Base-by-base conservation (phyloP, 257 asterid genomes). In the Solanum ossicruentum region DNA sequence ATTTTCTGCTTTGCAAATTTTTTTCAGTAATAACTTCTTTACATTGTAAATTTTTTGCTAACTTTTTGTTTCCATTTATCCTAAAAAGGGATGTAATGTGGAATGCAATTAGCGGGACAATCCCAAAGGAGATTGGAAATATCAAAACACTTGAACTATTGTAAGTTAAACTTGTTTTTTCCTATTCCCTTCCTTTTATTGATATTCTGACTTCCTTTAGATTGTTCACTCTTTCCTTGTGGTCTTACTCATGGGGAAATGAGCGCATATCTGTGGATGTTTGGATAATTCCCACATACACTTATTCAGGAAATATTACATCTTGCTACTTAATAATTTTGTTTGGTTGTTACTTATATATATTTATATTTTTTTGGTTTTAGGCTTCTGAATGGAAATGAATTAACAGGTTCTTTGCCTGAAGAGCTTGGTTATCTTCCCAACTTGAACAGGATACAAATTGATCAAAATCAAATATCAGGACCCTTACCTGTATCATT, bases 371-470 rank as follows among this genome's bases (percentile, higher is more conserved):
- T 72, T 75, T 71, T 18, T 87, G 81, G 77, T 84, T 88, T 66
- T 92, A 97, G 99, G 93, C 99, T 97, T 88, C 91, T 97, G 82
- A 97, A 94, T 87, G 99, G 99, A 88, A 97, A 97, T 88, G 86
- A 92, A 63, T 94, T 97, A 49, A 97, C 95, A 5, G 99, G 99
- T 79, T 86, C 95, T 75, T 87, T 97, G 92, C 99, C 99, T 8
- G 95, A 94, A 11, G 99, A 97, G 92, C 92, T 97, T 84, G 99
- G 99, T 61, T 84, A 88, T 84, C 98, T 97, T 80, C 80, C 90
- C 70, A 95, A 92, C 88, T 87, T 97, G 92, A 85, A 94, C 94
- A 92, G 98, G 89, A 94, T 97, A 91, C 99, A 97, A 87, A 95
- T 97, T 70, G 99, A 97, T 85, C 90, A 97, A 89, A 97, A 97